Conservation (phyloP, 768 basidiomycete genomes). For the Kwoniella dejecticola region DNA sequence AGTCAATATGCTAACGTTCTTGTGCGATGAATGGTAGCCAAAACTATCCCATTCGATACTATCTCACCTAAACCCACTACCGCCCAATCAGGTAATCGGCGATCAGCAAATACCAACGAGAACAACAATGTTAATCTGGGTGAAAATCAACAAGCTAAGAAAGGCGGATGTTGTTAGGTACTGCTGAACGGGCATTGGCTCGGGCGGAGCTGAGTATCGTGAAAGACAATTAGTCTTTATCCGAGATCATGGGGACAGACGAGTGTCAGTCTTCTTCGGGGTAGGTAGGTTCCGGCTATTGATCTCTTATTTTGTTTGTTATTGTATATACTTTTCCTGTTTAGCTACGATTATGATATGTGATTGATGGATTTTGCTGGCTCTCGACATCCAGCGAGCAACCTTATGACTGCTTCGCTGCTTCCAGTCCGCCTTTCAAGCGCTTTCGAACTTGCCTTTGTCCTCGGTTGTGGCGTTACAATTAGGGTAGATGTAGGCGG, state of each 20-base stretch:
- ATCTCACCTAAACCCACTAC: slow-evolving; percentile 74
- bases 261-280: too few species aligned
- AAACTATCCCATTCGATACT: slow-evolving; percentile 89
- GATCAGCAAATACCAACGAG: slow-evolving; percentile 16
- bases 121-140: slow-evolving; percentile 50
- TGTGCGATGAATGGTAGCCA: slow-evolving; percentile 65
- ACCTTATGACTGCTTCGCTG: too few species aligned
- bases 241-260: not conserved
- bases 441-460: too few species aligned
- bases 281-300: too few species aligned
- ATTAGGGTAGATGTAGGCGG: too few species aligned
- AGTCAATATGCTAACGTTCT: too few species aligned
- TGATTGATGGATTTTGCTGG: slow-evolving; percentile 4
- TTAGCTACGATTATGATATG: slow-evolving; percentile 10
- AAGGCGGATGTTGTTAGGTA: slow-evolving; percentile 54
- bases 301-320: not conserved
- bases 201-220: too few species aligned
- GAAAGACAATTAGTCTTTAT: too few species aligned
- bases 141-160: slow-evolving; percentile 51
- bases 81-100: slow-evolving; percentile 59
- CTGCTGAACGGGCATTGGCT: not conserved
- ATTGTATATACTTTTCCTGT: slow-evolving; percentile 11
- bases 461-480: too few species aligned
- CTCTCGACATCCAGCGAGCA: not conserved
- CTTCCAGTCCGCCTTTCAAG: too few species aligned